Evolutionary conservation across 2,329 filamentous ascomycete genomes (phyloP).

Genomic region (Thielaviopsis ethacetica): DNA sequence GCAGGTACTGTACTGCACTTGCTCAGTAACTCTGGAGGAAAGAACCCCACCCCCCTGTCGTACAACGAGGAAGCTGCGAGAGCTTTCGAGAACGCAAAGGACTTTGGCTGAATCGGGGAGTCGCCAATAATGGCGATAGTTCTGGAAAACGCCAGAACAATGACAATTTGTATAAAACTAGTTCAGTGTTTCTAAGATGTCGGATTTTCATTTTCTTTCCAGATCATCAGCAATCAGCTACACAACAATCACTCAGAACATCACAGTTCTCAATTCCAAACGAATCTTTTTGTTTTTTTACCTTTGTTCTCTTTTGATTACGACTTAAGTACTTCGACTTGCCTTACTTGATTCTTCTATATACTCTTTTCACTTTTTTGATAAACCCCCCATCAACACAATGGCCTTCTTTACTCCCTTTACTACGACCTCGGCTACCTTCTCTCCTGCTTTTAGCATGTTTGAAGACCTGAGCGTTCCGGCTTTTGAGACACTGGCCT

Average conservation of each 20-base stretch:
- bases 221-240: neutral
- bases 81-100: neutral
- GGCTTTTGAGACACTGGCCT: neutral
- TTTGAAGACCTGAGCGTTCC: neutral
- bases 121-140: neutral
- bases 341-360: neutral
- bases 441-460: neutral
- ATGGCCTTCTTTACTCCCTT: conserved; percentile 4
- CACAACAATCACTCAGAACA: neutral
- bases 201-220: neutral
- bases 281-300: neutral
- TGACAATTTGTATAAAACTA: neutral
- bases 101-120: neutral
- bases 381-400: neutral
- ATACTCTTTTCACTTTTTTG: neutral
- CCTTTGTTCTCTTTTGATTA: neutral
- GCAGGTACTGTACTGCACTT: neutral
- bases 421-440: neutral
- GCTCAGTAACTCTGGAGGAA: too few relatives aligned
- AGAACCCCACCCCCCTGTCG: neutral
- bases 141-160: neutral
- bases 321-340: neutral
- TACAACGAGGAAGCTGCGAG: neutral
- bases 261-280: too few relatives aligned
- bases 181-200: neutral